Evolutionary conservation across 129 eudicot genomes (phyloP), one percentile per base, ranked within the genome.

Genomic region (Tanacetum coccineum): DNA sequence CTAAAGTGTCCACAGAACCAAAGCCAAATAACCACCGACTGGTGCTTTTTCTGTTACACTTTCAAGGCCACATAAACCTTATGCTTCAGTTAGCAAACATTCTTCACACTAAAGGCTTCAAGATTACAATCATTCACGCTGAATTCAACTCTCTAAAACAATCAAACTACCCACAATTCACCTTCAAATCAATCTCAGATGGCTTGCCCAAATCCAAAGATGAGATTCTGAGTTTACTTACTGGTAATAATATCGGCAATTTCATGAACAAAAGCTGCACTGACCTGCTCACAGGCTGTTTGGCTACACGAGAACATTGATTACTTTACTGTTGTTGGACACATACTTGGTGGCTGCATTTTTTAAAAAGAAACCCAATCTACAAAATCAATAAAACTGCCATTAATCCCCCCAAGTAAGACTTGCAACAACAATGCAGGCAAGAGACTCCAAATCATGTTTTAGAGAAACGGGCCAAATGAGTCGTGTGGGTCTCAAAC

Each of bases 11-110:
- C 3, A 28, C 32, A 28, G 3, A 2, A 28, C 4, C 32, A 28
- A 28, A 4, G 32, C 32, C 4, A 28, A 3, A 28, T 36, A 21
- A 22, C 61, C 51, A 59, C 14, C 30, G 68, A 9, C 22, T 73
- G 8, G 56, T 65, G 2, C 72, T 65, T 11, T 64, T 55, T 65
- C 78, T 59, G 0, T 3, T 28, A 54, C 71, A 66, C 15, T 3
- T 74, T 3, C 58, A 73, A 64, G 71, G 77, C 70, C 71, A 73
- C 40, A 32, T 73, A 17, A 73, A 21, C 55, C 77, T 71, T 9
- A 73, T 73, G 77, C 77, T 73, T 73, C 64, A 73, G 9, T 26
- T 71, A 25, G 75, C 68, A 17, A 47, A 49, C 68, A 59, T 71
- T 50, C 71, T 73, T 15, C 25, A 72, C 30, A 19, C 64, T 9